Percentiles rank a stretch among this genome's conserved stretches.
Evolutionary conservation across 2,329 filamentous ascomycete genomes (phyloP).

Genomic region (Fusarium caatingaense): DNA sequence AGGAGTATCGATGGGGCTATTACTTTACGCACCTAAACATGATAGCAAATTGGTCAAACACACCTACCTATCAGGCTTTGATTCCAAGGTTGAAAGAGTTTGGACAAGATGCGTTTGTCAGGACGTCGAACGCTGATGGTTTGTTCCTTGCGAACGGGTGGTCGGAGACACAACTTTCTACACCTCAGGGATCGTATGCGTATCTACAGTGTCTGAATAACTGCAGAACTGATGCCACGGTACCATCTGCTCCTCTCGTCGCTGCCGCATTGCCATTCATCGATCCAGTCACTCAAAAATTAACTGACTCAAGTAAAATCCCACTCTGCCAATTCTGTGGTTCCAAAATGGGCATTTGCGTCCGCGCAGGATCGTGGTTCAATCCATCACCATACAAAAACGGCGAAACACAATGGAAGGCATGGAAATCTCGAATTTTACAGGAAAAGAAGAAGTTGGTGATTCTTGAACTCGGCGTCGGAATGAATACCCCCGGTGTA

Average conservation of each 20-base stretch:
- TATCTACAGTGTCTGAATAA: conserved; percentile 38
- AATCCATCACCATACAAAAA: conserved; percentile 27
- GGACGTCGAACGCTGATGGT: conserved; percentile 20
- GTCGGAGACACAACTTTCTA: conserved; percentile 5
- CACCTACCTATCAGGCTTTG: conserved; percentile 24
- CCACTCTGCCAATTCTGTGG: conserved; percentile 34
- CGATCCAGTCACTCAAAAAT: conserved; percentile 26
- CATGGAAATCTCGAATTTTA: conserved; percentile 2
- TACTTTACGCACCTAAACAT: conserved; percentile 43
- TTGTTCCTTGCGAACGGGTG: neutral
- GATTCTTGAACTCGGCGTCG: conserved; percentile 39
- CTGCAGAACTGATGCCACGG: conserved; percentile 25
- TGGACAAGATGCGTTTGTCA: conserved; percentile 30
- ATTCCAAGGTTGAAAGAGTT: conserved; percentile 15
- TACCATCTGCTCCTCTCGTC: conserved; percentile 23
- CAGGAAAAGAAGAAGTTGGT: conserved; percentile 32
- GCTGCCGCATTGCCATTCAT: conserved; percentile 7
- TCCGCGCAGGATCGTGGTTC: conserved; percentile 37
- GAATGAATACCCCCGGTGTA: conserved; percentile 42
- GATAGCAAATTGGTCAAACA: conserved; percentile 35
- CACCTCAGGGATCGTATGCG: neutral
- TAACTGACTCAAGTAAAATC: conserved; percentile 28
- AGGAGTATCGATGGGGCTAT: conserved; percentile 42
- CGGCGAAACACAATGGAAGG: conserved; percentile 28
- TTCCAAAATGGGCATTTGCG: conserved; percentile 39